Evolutionary conservation across 495 filamentous ascomycete genomes (phyloP).

Genomic region (Cetradonia linearis): DNA sequence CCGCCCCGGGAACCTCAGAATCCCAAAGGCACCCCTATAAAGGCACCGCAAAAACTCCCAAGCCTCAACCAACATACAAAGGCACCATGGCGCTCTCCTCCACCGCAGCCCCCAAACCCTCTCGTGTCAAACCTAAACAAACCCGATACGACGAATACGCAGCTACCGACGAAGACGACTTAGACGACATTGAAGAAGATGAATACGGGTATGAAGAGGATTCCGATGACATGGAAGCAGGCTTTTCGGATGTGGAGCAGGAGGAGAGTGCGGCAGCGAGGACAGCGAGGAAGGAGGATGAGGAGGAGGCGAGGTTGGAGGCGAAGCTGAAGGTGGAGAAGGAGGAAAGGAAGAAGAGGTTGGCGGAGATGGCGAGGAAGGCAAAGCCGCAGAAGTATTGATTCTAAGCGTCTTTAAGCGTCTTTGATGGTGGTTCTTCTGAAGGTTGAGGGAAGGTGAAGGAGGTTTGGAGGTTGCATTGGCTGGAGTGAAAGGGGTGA

Average conservation of each 20-base stretch:
- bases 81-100: conserved; percentile 43
- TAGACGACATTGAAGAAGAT: conserved; percentile 40
- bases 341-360: conserved; percentile 43
- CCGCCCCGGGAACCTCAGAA: background rate
- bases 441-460: background rate
- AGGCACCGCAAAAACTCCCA: conserved; percentile 41
- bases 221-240: conserved; percentile 59
- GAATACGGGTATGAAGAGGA: conserved; percentile 46
- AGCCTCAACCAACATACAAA: conserved; percentile 40
- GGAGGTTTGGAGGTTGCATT: background rate
- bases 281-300: conserved; percentile 48
- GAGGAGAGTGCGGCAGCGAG: conserved; percentile 46
- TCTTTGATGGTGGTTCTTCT: background rate
- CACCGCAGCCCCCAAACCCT: conserved; percentile 24
- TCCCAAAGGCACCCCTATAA: conserved; percentile 33
- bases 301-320: conserved; percentile 45
- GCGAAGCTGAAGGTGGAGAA: conserved; percentile 46
- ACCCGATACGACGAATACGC: conserved; percentile 38
- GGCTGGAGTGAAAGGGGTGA: background rate
- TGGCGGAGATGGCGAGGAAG: conserved; percentile 36
- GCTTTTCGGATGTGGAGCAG: conserved; percentile 45
- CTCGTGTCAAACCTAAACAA: conserved; percentile 20
- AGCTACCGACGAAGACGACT: conserved; percentile 40
- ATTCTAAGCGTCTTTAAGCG: background rate
- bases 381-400: conserved; percentile 22